Evolutionary conservation across 108 stramenopile genomes (phyloP).

Genomic region (Nannochloropsis granulata): DNA sequence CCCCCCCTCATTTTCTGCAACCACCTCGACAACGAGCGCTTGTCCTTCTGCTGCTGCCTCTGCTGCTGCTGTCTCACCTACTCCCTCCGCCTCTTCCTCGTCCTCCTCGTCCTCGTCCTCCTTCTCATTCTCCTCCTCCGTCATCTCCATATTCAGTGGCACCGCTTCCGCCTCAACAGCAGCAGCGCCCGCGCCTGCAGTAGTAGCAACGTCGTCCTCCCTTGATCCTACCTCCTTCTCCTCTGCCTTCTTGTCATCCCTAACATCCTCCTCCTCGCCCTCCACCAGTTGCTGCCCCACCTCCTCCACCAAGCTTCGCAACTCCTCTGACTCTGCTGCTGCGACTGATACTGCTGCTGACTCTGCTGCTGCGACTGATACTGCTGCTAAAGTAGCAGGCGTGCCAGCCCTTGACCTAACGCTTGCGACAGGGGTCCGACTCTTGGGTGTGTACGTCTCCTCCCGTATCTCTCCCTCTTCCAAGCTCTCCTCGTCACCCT

Average conservation of each 20-base stretch:
- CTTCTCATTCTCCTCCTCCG: not conserved
- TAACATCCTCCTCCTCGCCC: not conserved
- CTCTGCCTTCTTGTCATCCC: not conserved
- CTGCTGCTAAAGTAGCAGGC: no score
- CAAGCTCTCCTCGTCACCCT: not conserved
- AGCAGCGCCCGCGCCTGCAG: no score
- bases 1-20: not conserved
- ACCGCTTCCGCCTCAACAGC: no score
- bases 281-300: not conserved
- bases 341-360: not conserved
- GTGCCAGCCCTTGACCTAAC: no score
- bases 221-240: not conserved
- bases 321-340: not conserved
- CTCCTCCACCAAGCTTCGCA: not conserved
- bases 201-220: not conserved
- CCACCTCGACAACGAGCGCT: not conserved
- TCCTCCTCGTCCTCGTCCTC: not conserved
- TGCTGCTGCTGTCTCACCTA: not conserved
- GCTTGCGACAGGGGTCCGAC: not conserved
- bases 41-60: not conserved
- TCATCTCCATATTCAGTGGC: no score
- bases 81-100: not conserved
- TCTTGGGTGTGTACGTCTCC: not conserved
- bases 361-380: not conserved
- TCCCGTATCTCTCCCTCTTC: not conserved